Evolutionary conservation across 768 basidiomycete species (phyloP).

Genomic region (Boletus reticuloceps): DNA sequence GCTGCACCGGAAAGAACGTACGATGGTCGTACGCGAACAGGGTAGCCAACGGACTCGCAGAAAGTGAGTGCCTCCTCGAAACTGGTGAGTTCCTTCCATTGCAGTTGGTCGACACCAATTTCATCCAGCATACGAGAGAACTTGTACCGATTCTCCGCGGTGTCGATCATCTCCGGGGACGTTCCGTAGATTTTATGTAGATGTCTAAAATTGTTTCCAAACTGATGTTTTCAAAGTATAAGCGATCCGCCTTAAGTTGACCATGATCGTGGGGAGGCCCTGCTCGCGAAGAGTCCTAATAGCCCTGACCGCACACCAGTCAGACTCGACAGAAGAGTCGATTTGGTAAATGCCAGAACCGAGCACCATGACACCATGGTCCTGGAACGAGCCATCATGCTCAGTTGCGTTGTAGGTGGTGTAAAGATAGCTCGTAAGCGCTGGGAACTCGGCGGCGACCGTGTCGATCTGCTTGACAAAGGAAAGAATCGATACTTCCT

Average conservation of each 20-base stretch:
- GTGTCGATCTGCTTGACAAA: conserved; percentile 99
- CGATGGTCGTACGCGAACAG: conserved; percentile 94
- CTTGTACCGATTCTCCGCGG: conserved; percentile 98
- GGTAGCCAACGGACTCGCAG: conserved; percentile 92
- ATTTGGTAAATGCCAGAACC: conserved; percentile 99
- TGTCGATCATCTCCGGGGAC: conserved; percentile 99
- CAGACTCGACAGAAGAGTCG: conserved; percentile 98
- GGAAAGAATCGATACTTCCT: conserved; percentile 78
- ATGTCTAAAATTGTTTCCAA: too few relatives aligned
- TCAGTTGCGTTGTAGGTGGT: conserved; percentile 97
- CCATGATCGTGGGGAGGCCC: too few relatives aligned
- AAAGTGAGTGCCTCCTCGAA: conserved; percentile 85
- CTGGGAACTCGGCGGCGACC: conserved; percentile 98
- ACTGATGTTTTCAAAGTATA: too few relatives aligned
- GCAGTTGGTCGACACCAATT: conserved; percentile 97
- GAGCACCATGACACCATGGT: conserved; percentile 94
- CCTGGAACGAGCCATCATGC: conserved; percentile 86
- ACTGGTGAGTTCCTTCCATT: conserved; percentile 95
- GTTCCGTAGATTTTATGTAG: conserved; percentile 98
- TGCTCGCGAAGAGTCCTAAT: too few relatives aligned
- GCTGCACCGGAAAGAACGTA: conserved; percentile 99
- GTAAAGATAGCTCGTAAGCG: conserved; percentile 98
- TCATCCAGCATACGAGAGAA: conserved; percentile 97
- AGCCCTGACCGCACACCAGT: too few relatives aligned
- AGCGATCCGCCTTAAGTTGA: too few relatives aligned